These are phyloP conservation scores for Sporormia fimetaria DNA, from an alignment of 495 filamentous ascomycete species.

Conservation along the genomic window DNA sequence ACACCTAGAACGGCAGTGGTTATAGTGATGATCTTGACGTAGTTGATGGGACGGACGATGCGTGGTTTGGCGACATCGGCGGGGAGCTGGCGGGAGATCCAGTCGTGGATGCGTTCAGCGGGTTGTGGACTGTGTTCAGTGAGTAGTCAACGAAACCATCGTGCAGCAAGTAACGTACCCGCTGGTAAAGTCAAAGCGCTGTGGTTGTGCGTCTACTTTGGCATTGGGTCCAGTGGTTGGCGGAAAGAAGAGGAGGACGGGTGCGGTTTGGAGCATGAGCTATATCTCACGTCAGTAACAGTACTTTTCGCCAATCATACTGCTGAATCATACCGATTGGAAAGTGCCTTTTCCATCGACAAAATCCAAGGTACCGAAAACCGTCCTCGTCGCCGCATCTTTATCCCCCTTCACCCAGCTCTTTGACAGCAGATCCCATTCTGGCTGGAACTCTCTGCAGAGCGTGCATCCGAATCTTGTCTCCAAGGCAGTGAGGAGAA, in stretches of 20 bases:
- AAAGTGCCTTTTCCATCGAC: constrained; percentile 73
- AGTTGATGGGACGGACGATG: constrained; percentile 79
- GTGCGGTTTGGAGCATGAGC: constrained; percentile 91
- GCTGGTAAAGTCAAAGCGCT: constrained; percentile 72
- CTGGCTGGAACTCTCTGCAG: constrained; percentile 83
- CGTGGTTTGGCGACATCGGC: constrained; percentile 55
- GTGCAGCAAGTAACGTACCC: constrained; percentile 44
- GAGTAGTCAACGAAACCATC: neutral
- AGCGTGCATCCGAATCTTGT: constrained; percentile 73
- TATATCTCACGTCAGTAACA: constrained; percentile 32
- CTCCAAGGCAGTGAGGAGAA: constrained; percentile 83
- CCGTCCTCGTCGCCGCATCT: constrained; percentile 53
- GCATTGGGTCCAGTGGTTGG: constrained; percentile 80
- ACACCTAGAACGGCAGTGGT: constrained; percentile 56
- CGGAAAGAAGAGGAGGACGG: constrained; percentile 76
- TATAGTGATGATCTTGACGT: constrained; percentile 56
- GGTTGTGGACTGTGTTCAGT: constrained; percentile 46
- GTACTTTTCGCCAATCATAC: neutral
- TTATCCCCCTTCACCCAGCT: constrained; percentile 82
- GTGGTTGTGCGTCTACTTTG: constrained; percentile 52
- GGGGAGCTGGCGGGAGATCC: constrained; percentile 67
- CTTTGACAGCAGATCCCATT: constrained; percentile 79
- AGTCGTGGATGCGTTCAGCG: constrained; percentile 67
- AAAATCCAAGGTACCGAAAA: constrained; percentile 88
- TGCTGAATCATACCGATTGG: constrained; percentile 54